These are phyloP conservation scores for Ophiostoma tasmaniense DNA, from an alignment of 2,329 filamentous ascomycete genomes.

Conservation along the genomic window DNA sequence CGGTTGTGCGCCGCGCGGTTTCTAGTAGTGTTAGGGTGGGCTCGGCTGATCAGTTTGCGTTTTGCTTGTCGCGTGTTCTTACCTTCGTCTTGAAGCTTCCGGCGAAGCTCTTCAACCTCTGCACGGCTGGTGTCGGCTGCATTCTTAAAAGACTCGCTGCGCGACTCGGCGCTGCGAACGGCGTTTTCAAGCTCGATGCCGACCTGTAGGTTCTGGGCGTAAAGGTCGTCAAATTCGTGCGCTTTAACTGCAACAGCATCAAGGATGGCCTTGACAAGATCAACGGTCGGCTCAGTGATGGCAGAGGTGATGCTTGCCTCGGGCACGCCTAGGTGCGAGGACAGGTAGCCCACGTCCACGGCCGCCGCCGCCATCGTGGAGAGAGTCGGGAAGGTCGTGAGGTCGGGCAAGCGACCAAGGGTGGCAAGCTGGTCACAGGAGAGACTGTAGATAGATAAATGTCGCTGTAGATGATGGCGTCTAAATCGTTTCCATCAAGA, in stretches of 20 bases:
- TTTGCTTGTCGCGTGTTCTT: slow-evolving; percentile 19
- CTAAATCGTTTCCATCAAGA: background rate
- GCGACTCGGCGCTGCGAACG: slow-evolving; percentile 72
- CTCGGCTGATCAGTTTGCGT: background rate
- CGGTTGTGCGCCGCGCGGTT: slow-evolving; percentile 62
- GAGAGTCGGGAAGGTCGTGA: background rate
- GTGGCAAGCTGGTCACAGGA: background rate
- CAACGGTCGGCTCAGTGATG: slow-evolving; percentile 61
- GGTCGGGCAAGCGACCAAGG: background rate
- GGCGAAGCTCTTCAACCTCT: slow-evolving; percentile 72
- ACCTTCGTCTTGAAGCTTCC: slow-evolving; percentile 79
- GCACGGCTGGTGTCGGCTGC: slow-evolving; percentile 75
- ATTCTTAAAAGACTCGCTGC: slow-evolving; percentile 71
- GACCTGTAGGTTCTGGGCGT: slow-evolving; percentile 76
- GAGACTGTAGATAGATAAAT: background rate
- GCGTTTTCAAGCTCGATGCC: slow-evolving; percentile 92
- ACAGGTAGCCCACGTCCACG: slow-evolving; percentile 65
- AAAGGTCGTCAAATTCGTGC: slow-evolving; percentile 71
- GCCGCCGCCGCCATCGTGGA: slow-evolving; percentile 49
- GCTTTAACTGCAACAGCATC: slow-evolving; percentile 68
- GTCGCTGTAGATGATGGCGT: background rate
- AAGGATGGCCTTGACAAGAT: slow-evolving; percentile 69
- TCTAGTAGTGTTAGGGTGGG: slow-evolving; percentile 44
- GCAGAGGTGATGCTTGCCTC: slow-evolving; percentile 53
- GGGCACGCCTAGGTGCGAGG: slow-evolving; percentile 61